These are phyloP conservation scores for Penicillium lividum DNA, from an alignment of 495 filamentous ascomycete genomes.

Conservation along the genomic window DNA sequence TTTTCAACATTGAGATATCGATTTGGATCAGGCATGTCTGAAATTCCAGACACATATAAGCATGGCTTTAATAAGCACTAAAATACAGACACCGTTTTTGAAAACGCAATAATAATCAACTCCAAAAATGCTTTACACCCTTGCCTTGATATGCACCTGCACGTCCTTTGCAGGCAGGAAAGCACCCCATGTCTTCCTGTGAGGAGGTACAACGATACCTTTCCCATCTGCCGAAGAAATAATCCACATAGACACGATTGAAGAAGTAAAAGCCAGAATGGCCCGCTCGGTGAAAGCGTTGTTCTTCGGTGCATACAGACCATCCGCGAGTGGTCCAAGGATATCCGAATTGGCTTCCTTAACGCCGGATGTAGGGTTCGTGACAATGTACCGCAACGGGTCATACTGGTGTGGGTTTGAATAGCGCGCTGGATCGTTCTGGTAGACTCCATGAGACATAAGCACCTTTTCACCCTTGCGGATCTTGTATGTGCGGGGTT, in stretches of 20 bases:
- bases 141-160: constrained; percentile 35
- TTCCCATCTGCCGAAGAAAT: constrained; percentile 41
- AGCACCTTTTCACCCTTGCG: constrained; percentile 49
- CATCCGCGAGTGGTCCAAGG: constrained; percentile 50
- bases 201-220: constrained; percentile 32
- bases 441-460: constrained; percentile 51
- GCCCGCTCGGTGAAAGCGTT: constrained; percentile 51
- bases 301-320: constrained; percentile 46
- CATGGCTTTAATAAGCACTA: background rate
- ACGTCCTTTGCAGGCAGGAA: constrained; percentile 41
- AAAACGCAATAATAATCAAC: background rate
- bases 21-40: constrained; percentile 20
- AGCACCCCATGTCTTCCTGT: constrained; percentile 36
- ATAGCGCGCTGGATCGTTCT: constrained; percentile 50
- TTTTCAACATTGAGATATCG: constrained; percentile 12
- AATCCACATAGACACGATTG: constrained; percentile 54
- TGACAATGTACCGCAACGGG: constrained; percentile 53
- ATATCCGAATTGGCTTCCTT: constrained; percentile 27
- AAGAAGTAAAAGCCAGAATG: constrained; percentile 48
- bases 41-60: constrained; percentile 27
- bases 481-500: constrained; percentile 46
- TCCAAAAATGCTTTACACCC: constrained; percentile 19
- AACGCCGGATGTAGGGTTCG: constrained; percentile 32
- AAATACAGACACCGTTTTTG: background rate
- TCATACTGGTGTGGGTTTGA: constrained; percentile 52